phyloP scores from a whole-genome alignment of 805 yeast species.

The Lachancea kluyveri region DNA sequence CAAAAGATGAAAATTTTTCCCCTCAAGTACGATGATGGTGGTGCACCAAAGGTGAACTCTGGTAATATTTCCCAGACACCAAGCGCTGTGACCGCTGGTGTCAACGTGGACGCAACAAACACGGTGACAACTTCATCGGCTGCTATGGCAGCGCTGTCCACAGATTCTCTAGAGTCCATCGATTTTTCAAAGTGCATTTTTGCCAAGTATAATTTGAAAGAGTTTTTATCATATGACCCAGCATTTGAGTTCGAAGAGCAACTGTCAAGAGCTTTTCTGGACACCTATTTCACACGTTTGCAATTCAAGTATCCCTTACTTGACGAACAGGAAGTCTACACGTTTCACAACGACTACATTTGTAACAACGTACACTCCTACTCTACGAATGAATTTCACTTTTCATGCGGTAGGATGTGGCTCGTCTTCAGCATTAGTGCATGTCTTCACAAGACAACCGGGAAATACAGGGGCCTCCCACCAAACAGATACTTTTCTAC shows the following conservation, averaged over 20 bases:
- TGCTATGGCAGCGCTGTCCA: constrained; percentile 16
- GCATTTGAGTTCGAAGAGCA: constrained; percentile 46
- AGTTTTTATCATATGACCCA: constrained; percentile 43
- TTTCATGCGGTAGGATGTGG: constrained; percentile 51
- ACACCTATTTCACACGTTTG: constrained; percentile 48
- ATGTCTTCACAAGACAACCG: constrained; percentile 48
- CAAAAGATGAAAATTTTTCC: constrained; percentile 8
- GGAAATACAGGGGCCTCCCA: constrained; percentile 47
- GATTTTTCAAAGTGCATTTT: constrained; percentile 38
- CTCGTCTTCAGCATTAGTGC: constrained; percentile 47
- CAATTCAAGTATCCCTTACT: constrained; percentile 54
- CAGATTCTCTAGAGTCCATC: constrained; percentile 32
- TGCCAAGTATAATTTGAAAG: constrained; percentile 41
- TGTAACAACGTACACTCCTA: constrained; percentile 35
- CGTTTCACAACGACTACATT: constrained; percentile 45
- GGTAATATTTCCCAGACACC: too few relatives aligned
- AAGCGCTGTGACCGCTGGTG: too few relatives aligned
- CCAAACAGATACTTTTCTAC: constrained; percentile 54
- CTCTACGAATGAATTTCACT: constrained; percentile 37
- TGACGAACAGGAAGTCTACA: constrained; percentile 45
- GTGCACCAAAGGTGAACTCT: too few relatives aligned
- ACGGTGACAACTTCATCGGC: too few relatives aligned
- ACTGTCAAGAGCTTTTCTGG: constrained; percentile 44
- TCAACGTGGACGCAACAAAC: too few relatives aligned
- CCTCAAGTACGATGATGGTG: constrained; percentile 6